Conservation (phyloP, 169 alveolate species). For the Cryptosporidium canis region DNA sequence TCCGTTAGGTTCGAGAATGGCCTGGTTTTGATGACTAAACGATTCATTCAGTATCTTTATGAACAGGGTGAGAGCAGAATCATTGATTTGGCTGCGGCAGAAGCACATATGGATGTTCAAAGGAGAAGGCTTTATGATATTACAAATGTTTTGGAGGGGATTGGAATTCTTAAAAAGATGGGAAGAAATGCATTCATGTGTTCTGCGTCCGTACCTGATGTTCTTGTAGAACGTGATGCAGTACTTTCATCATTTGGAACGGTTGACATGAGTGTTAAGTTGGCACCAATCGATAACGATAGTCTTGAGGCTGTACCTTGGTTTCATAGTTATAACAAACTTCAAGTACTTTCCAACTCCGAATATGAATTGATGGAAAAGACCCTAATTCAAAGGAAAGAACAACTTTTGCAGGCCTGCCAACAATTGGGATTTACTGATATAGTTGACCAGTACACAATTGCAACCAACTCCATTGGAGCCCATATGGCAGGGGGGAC, state of each 20-base stretch:
- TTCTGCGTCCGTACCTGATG: constrained; percentile 71
- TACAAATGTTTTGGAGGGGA: constrained; percentile 89
- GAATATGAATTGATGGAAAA: constrained; percentile 69
- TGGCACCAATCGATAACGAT: constrained; percentile 39
- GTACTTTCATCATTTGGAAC: constrained; percentile 69
- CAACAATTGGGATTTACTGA: constrained; percentile 66
- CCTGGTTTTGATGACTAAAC: constrained; percentile 56
- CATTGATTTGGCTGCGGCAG: constrained; percentile 69
- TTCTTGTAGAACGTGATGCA: constrained; percentile 72
- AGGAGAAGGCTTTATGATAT: constrained; percentile 88
- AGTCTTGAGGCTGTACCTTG: constrained; percentile 38
- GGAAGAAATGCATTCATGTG: constrained; percentile 72
- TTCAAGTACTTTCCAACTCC: constrained; percentile 58
- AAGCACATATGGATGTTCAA: constrained; percentile 78
- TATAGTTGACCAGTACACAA: constrained; percentile 70
- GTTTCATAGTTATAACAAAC: constrained; percentile 58
- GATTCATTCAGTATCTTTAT: constrained; percentile 64
- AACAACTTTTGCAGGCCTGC: constrained; percentile 63
- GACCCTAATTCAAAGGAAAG: constrained; percentile 68
- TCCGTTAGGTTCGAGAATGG: constrained; percentile 72
- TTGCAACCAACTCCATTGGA: constrained; percentile 16
- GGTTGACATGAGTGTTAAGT: constrained; percentile 66
- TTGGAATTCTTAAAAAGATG: constrained; percentile 76
- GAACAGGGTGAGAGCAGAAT: constrained; percentile 70
- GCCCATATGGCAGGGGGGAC: constrained; percentile 40